Evolutionary conservation across 2,329 filamentous ascomycete genomes (phyloP).

Genomic region (Fusarium bulbicola): DNA sequence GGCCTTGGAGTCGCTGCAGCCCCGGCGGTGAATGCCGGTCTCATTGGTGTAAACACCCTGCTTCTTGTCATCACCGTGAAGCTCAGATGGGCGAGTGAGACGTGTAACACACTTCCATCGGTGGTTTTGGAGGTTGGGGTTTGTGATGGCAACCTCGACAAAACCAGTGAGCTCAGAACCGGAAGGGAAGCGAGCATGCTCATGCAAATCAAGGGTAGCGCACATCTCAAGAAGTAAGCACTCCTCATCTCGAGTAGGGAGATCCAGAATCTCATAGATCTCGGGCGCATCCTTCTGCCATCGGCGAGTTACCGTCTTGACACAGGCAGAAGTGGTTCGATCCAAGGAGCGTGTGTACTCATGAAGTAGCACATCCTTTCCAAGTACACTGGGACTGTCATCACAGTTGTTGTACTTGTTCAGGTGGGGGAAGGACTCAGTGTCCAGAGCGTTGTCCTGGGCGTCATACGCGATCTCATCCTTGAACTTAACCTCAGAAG

Average conservation of each 20-base stretch:
- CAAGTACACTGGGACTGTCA: conserved; percentile 59
- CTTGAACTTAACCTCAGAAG: conserved; percentile 60
- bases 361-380: conserved; percentile 64
- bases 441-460: conserved; percentile 55
- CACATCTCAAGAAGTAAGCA: conserved; percentile 71
- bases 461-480: conserved; percentile 57
- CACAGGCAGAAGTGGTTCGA: conserved; percentile 65
- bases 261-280: conserved; percentile 62
- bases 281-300: conserved; percentile 69
- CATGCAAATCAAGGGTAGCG: conserved; percentile 66
- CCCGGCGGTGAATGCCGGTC: conserved; percentile 62
- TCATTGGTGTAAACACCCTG: conserved; percentile 59
- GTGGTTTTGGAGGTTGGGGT: conserved; percentile 62
- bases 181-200: conserved; percentile 64
- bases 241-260: conserved; percentile 58
- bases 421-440: conserved; percentile 64
- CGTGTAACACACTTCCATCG: conserved; percentile 69
- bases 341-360: conserved; percentile 66
- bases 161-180: conserved; percentile 69
- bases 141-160: conserved; percentile 67
- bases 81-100: conserved; percentile 65
- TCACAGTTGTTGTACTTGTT: conserved; percentile 63
- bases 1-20: conserved; percentile 58
- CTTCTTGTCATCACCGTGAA: conserved; percentile 56
- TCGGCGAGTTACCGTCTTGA: conserved; percentile 61